Evolutionary conservation across 2,329 filamentous ascomycete genomes (phyloP).

Genomic region (Fusarium beomiforme): DNA sequence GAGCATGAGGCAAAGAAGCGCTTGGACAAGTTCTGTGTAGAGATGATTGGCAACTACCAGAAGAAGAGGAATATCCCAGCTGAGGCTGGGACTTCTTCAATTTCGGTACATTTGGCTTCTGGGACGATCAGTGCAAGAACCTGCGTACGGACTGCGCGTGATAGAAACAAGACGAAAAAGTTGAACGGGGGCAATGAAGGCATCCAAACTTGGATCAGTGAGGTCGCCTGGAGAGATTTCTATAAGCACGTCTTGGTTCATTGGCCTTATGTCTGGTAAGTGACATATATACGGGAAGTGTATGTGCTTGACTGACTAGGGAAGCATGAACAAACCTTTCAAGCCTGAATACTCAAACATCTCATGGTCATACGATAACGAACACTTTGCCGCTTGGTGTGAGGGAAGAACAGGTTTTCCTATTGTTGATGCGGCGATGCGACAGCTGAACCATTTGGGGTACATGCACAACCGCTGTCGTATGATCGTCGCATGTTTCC

Average conservation of each 20-base stretch:
- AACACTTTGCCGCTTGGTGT: constrained; percentile 78
- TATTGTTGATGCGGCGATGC: constrained; percentile 88
- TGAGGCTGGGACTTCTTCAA: constrained; percentile 68
- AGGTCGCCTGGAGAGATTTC: constrained; percentile 88
- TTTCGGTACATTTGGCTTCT: constrained; percentile 78
- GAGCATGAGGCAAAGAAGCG: constrained; percentile 75
- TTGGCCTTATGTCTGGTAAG: constrained; percentile 84
- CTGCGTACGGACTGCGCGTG: constrained; percentile 70
- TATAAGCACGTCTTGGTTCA: constrained; percentile 86
- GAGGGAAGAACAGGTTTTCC: constrained; percentile 81
- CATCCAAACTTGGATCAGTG: constrained; percentile 79
- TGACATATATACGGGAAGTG: not conserved
- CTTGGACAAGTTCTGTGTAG: constrained; percentile 73
- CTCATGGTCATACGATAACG: constrained; percentile 79
- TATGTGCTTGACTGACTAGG: not conserved
- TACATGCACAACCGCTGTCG: constrained; percentile 89
- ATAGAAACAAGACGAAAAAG: constrained; percentile 69
- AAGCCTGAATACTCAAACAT: constrained; percentile 88
- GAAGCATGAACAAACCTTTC: constrained; percentile 68
- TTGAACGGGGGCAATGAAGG: constrained; percentile 74
- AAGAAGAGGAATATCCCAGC: constrained; percentile 73
- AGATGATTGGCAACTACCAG: constrained; percentile 70
- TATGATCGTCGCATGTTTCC: constrained; percentile 85
- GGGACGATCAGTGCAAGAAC: constrained; percentile 76
- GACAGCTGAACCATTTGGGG: constrained; percentile 73